Evolutionary conservation across 345 rosid species (phyloP), one percentile per base, ranked within the genome.

Genomic region (Murraya paniculata): DNA sequence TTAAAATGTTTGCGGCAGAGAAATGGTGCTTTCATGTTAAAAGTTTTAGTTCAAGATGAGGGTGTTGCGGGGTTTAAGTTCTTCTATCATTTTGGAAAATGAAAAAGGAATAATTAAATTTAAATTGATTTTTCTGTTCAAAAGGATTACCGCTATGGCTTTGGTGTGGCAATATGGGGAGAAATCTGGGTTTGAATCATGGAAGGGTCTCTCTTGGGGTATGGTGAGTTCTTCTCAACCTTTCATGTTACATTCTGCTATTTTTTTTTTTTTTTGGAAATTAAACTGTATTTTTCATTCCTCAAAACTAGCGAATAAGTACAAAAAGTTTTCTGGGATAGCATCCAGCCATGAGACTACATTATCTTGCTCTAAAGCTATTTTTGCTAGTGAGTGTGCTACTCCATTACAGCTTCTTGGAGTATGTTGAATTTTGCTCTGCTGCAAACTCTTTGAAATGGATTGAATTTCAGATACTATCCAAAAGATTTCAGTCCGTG

Each of bases 151-250:
- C 0, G 98, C 99, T 7, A 94, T 94, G 97, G 93, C 86, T 36
- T 87, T 96, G 89, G 99, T 96, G 68, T 96, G 98, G 99, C 89
- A 88, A 78, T 94, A 94, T 82, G 97, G 97, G 77, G 97, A 96
- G 88, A 91, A 86, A 83, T 89, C 90, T 53, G 97, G 98, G 55
- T 82, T 87, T 74, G 92, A 94, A 83, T 85, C 97, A 28, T 94
- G 99, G 97, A 96, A 96, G 88, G 97, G 98, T 79, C 98, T 96
- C 69, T 87, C 94, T 33, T 92, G 99, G 98, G 99, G 97, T 24
- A 94, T 96, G 97, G 98, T 92, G 81, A 88, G 94, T 72, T 66
- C 69, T 79, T 69, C 58, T 39, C 9, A 24, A 56, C 18, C 14
- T 25, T 4, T 78, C 25, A 38, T 28, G 22, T 76, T 74, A 24